Evolutionary conservation across 306 rosid species (phyloP).

Genomic region (Corylus avellana): DNA sequence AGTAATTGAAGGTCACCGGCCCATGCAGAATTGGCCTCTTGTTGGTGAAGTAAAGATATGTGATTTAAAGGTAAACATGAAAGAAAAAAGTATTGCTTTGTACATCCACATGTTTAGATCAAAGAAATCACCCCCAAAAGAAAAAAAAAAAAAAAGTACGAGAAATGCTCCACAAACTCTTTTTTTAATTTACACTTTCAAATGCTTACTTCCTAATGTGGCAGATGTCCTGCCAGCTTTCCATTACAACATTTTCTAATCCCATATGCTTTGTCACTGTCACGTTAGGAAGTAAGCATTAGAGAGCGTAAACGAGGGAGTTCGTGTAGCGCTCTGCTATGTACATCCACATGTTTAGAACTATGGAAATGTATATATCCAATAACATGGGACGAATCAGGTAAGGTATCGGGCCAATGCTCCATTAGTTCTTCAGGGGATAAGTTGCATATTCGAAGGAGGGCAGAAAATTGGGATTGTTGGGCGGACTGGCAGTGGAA

Average conservation of each 20-base stretch:
- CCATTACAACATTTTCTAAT: too few relatives aligned
- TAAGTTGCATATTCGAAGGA: constrained; percentile 35
- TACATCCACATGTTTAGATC: not conserved
- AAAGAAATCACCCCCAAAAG: too few relatives aligned
- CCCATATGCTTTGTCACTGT: too few relatives aligned
- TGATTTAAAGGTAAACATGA: constrained; percentile 31
- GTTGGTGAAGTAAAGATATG: constrained; percentile 31
- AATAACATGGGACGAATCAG: constrained; percentile 15
- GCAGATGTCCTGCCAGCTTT: too few relatives aligned
- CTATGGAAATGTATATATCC: not conserved
- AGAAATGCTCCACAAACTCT: too few relatives aligned
- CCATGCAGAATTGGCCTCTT: constrained; percentile 28
- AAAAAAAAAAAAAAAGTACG: too few relatives aligned
- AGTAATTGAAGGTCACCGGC: constrained; percentile 21
- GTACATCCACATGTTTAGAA: not conserved
- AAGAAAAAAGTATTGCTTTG: not conserved
- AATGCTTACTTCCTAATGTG: too few relatives aligned
- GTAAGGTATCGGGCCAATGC: constrained; percentile 33
- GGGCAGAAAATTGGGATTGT: constrained; percentile 36
- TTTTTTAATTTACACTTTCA: too few relatives aligned
- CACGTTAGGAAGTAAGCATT: too few relatives aligned
- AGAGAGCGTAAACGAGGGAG: too few relatives aligned
- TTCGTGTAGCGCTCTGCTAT: too few relatives aligned
- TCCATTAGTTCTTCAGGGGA: constrained; percentile 34
- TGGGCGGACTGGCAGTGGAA: constrained; percentile 47